Percentiles rank a stretch among this genome's conserved stretches.
phyloP scores from a whole-genome alignment of 2,329 filamentous ascomycete genomes.

The Dendryphion nanum region DNA sequence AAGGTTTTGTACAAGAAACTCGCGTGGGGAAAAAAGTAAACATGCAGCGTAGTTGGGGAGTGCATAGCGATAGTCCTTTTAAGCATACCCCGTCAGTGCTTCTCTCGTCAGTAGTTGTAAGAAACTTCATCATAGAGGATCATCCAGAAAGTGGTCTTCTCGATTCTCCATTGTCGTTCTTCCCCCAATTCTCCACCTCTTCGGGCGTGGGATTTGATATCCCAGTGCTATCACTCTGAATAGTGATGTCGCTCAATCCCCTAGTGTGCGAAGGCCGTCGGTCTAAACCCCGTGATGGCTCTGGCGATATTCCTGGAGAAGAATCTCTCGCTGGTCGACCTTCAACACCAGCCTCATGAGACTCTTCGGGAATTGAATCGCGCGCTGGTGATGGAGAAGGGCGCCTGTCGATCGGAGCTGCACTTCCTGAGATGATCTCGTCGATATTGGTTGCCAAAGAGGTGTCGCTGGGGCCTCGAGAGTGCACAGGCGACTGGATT shows the following conservation, averaged over 20 bases:
- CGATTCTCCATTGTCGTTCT: constrained; percentile 9
- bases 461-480: constrained; percentile 25
- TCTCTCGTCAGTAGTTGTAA: no score
- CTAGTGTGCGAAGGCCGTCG: constrained; percentile 29
- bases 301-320: neutral
- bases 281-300: constrained; percentile 5
- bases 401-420: no score
- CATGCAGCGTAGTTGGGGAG: no score
- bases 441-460: constrained; percentile 29
- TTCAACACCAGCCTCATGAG: no score
- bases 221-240: constrained; percentile 33
- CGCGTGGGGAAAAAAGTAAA: no score
- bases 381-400: no score
- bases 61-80: no score
- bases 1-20: no score
- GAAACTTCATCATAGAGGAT: no score
- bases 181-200: constrained; percentile 27
- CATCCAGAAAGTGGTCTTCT: constrained; percentile 14
- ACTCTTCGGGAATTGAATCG: neutral
- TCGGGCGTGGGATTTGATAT: constrained; percentile 36
- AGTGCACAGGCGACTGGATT: constrained; percentile 8
- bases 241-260: constrained; percentile 30
- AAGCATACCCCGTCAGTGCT: no score
- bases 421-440: constrained; percentile 10
- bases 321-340: no score